Base-by-base conservation (phyloP, 345 rosid species). In the Combretum micranthum region DNA sequence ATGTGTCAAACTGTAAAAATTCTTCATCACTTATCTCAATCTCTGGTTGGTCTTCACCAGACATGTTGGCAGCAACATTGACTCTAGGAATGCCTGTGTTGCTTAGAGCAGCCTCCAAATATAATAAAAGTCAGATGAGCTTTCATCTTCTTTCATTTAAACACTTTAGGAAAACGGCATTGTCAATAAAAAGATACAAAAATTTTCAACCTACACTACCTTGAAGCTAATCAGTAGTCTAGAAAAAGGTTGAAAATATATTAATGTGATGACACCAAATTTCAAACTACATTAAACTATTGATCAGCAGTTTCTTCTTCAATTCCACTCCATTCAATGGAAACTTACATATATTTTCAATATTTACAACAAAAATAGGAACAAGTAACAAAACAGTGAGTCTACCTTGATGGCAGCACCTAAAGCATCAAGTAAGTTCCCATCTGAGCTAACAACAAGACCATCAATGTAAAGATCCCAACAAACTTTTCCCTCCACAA, bases 381-480 rank as follows among this genome's bases (percentile, higher is more conserved):
- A 42, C 13, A 18, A 17, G 44, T 26, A 50, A 26, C 12, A 46
- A 20, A 18, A 50, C 1, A 42, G 18, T 15, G 47, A 7, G 52
- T 59, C 17, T 73, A 93, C 83, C 94, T 89, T 89, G 66, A 93
- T 69, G 66, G 94, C 87, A 65, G 96, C 97, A 65, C 84, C 88
- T 79, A 71, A 67, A 87, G 56, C 70, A 54, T 83, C 97, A 44
- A 93, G 66, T 44, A 93, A 60, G 78, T 93, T 89, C 56, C 97
- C 99, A 63, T 85, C 95, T 1, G 90, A 85, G 69, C 96, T 87
- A 64, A 87, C 50, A 23, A 93, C 94, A 61, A 93, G 91, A 47
- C 92, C 82, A 66, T 93, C 88, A 14, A 93, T 77, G 46, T 89
- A 93, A 56, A 75, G 91, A 72, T 93, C 99, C 97, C 97, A 93